Evolutionary conservation across 1,284 basidiomycete genomes (phyloP), one percentile per base, ranked within the genome.

Genomic region (Coniophora puteana): DNA sequence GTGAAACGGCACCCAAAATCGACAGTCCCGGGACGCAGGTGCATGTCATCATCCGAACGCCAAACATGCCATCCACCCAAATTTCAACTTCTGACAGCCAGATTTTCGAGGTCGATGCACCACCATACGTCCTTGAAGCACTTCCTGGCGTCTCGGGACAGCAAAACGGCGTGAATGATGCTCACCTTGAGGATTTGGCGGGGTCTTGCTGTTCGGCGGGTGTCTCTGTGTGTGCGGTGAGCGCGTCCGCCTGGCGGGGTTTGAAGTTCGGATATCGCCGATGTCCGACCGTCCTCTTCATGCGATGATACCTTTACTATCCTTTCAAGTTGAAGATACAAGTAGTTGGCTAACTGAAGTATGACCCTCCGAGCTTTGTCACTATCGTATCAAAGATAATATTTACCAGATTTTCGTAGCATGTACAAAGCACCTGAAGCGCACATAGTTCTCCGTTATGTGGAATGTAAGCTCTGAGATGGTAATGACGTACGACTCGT

Each of bases 181-280:
- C 76, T 74, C 65, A 79, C 78, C 76, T 80, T 78, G 77, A 69
- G 59, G 68, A 53, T 63, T 68, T 74, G 68, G 49, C 53, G 46
- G 47, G 49, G 45, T 26, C 47, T 51, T 50, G 53, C 46, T 49
- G 47, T 34, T 46, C 48, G 39, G 49, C 41, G 43, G 34, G 36
- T 38, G 30, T 36, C 40, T 47, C 40, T 36, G 50, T 45, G 37
- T 27, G 41, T 36, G 40, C 32, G 34, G n/a, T 25, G 28, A 38
- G 12, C n/a, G 32, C 37, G 38, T 33, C 16, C n/a, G 53, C 21
- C 40, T 28, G 12, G 47, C 59, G 58, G 60, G 45, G 27, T 30
- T 48, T 55, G 41, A 57, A 62, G 38, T 28, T 49, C 59, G 57
- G 57, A 30, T 36, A 34, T 36, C 45, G 42, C 61, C 58, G 55